Conservation (phyloP, 2,329 filamentous ascomycete genomes). For the Pseudogymnoascus sp. region DNA sequence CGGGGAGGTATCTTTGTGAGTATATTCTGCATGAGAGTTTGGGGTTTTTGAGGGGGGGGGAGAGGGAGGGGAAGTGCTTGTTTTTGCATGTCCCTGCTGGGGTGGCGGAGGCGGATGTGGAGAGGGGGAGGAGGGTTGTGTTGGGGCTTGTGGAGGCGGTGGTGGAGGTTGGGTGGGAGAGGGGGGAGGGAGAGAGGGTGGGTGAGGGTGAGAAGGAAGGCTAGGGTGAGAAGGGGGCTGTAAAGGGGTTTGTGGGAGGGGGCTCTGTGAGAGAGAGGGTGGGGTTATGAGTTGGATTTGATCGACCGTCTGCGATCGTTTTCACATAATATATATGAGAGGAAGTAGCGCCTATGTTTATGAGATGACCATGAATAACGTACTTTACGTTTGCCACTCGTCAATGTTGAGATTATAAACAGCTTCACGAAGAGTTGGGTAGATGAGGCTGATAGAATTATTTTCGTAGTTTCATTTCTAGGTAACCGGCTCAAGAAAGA, state of each 20-base stretch:
- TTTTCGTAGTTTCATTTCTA: not conserved
- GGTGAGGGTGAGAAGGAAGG: not conserved
- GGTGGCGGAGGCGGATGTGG: slow-evolving; percentile 41
- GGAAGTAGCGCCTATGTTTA: not conserved
- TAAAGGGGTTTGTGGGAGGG: slow-evolving; percentile 1
- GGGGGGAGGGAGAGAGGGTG: not conserved
- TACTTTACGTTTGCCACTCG: not conserved
- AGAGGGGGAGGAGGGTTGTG: slow-evolving; percentile 44
- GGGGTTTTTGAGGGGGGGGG: slow-evolving; percentile 45
- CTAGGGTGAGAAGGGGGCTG: not conserved
- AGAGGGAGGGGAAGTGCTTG: slow-evolving; percentile 45
- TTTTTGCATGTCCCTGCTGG: slow-evolving; percentile 69
- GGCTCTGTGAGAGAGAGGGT: slow-evolving; percentile 2
- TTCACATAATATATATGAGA: not conserved
- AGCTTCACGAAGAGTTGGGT: not conserved
- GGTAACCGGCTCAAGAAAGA: not conserved
- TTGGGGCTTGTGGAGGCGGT: slow-evolving; percentile 51
- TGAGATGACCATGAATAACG: not conserved
- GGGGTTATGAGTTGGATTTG: not conserved
- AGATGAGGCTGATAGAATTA: not conserved
- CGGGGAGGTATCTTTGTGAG: slow-evolving; percentile 69
- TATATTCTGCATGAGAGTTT: slow-evolving; percentile 70
- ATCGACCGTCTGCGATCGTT: not conserved
- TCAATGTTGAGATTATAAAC: not conserved
- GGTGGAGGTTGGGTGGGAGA: slow-evolving; percentile 34